Evolutionary conservation across 2,329 filamentous ascomycete genomes (phyloP).

Genomic region (Neurospora sp.): DNA sequence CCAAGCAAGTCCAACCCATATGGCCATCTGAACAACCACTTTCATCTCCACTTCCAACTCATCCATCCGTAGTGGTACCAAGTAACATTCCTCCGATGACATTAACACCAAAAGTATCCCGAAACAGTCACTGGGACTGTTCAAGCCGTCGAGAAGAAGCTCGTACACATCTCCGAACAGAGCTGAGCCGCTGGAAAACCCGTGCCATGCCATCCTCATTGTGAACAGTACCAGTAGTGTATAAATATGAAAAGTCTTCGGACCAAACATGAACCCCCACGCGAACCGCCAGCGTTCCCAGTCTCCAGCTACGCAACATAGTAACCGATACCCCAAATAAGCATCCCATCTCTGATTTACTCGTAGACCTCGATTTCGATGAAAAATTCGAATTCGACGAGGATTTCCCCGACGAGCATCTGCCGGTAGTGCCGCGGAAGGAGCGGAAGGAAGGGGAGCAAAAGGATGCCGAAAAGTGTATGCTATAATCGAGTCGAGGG

Average conservation of each 20-base stretch:
- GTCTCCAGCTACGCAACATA: not conserved
- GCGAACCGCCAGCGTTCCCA: too few species aligned
- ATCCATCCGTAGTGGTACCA: not conserved
- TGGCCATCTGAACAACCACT: not conserved
- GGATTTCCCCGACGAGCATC: not conserved
- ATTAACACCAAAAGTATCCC: not conserved
- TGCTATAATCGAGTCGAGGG: not conserved
- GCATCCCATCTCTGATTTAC: not conserved
- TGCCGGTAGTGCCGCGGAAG: not conserved
- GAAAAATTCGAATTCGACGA: not conserved
- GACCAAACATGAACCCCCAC: too few species aligned
- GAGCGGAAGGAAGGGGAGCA: not conserved
- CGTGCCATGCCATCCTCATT: not conserved
- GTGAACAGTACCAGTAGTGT: not conserved
- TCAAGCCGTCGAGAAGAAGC: conserved; percentile 67
- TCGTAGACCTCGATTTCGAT: not conserved
- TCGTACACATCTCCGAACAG: conserved; percentile 74
- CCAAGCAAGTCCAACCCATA: not conserved
- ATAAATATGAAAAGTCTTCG: not conserved
- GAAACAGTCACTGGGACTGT: conserved; percentile 37
- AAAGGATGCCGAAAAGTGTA: not conserved
- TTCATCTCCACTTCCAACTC: not conserved
- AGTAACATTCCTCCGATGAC: not conserved
- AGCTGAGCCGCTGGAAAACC: too few species aligned
- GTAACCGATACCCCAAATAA: not conserved